These are phyloP conservation scores for Trichocladium antarcticum DNA, from an alignment of 495 filamentous ascomycete genomes.

Conservation along the genomic window DNA sequence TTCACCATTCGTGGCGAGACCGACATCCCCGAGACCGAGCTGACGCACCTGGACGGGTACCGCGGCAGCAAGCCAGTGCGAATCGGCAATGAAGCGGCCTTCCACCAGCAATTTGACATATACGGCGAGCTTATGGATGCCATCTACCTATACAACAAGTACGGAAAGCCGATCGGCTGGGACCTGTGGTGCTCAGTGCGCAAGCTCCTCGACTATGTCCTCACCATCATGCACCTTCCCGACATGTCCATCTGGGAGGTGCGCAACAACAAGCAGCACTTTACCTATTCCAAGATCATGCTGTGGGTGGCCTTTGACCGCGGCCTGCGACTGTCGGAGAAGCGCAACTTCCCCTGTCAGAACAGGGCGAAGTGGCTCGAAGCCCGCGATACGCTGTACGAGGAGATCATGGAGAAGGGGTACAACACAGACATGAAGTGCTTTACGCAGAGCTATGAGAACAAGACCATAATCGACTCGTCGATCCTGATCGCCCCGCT, in stretches of 20 bases:
- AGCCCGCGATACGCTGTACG: slow-evolving; percentile 52
- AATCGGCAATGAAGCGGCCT: slow-evolving; percentile 65
- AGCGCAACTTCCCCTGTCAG: slow-evolving; percentile 57
- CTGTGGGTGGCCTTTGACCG: slow-evolving; percentile 68
- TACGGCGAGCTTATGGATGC: slow-evolving; percentile 67
- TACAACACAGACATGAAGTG: slow-evolving; percentile 53
- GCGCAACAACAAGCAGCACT: slow-evolving; percentile 58
- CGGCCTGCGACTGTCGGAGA: slow-evolving; percentile 57
- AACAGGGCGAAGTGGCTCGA: slow-evolving; percentile 51
- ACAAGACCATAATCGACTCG: slow-evolving; percentile 53
- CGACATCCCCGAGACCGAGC: slow-evolving; percentile 56
- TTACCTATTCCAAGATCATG: slow-evolving; percentile 64
- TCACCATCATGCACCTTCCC: slow-evolving; percentile 45
- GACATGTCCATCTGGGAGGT: slow-evolving; percentile 78
- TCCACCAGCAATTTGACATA: slow-evolving; percentile 63
- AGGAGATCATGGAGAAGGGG: slow-evolving; percentile 60
- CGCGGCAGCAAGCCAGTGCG: slow-evolving; percentile 55
- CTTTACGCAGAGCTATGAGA: slow-evolving; percentile 64
- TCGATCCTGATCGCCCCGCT: slow-evolving; percentile 61
- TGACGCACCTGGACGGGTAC: slow-evolving; percentile 58
- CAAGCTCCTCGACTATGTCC: slow-evolving; percentile 36
- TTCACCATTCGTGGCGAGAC: slow-evolving; percentile 62
- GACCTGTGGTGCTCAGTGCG: slow-evolving; percentile 46
- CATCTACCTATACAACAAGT: slow-evolving; percentile 69
- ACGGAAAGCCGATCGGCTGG: slow-evolving; percentile 61